A percentile compares a stretch with the other conserved stretches of the same genome.
Evolutionary conservation across 1,284 basidiomycete species (phyloP).

Genomic region (Malassezia obtusa): DNA sequence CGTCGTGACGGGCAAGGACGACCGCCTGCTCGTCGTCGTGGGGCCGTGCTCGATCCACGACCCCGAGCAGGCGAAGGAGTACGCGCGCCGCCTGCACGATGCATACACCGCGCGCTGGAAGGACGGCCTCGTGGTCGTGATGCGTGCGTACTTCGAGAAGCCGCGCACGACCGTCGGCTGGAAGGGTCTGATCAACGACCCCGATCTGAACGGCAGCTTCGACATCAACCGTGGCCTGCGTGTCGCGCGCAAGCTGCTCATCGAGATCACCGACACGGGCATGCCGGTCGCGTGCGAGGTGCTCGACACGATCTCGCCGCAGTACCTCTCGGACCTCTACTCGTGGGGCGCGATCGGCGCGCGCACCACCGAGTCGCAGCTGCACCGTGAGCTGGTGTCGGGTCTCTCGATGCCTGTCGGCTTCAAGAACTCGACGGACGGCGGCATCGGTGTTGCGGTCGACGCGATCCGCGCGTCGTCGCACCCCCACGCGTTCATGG

Average conservation of each 20-base stretch:
- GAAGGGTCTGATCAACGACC: conserved; percentile 66
- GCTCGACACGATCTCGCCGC: conserved; percentile 57
- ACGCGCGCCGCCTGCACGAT: conserved; percentile 55
- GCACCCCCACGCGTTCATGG: conserved; percentile 46
- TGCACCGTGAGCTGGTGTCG: conserved; percentile 51
- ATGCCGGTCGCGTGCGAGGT: conserved; percentile 90
- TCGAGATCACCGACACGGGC: conserved; percentile 76
- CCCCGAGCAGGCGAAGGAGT: conserved; percentile 76
- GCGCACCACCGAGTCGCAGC: conserved; percentile 62
- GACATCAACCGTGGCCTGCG: conserved; percentile 84
- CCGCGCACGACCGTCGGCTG: conserved; percentile 65
- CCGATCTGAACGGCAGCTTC: conserved; percentile 84
- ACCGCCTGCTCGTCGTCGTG: conserved; percentile 47
- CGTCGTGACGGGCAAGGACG: conserved; percentile 42
- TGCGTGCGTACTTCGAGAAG: conserved; percentile 82
- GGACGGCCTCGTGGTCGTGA: conserved; percentile 74
- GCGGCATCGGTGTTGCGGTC: conserved; percentile 53
- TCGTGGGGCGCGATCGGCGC: conserved; percentile 98
- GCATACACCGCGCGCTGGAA: conserved; percentile 52
- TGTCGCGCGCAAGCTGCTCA: conserved; percentile 73
- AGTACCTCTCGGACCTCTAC: conserved; percentile 60
- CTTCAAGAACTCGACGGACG: conserved; percentile 99
- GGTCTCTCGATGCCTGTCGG: conserved; percentile 53
- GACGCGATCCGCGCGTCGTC: conserved; percentile 45
- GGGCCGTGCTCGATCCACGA: conserved; percentile 96